Percentiles rank a stretch among this genome's conserved stretches.
Evolutionary conservation across 2,329 filamentous ascomycete genomes (phyloP).

Genomic region (Sclerotinia minor): DNA sequence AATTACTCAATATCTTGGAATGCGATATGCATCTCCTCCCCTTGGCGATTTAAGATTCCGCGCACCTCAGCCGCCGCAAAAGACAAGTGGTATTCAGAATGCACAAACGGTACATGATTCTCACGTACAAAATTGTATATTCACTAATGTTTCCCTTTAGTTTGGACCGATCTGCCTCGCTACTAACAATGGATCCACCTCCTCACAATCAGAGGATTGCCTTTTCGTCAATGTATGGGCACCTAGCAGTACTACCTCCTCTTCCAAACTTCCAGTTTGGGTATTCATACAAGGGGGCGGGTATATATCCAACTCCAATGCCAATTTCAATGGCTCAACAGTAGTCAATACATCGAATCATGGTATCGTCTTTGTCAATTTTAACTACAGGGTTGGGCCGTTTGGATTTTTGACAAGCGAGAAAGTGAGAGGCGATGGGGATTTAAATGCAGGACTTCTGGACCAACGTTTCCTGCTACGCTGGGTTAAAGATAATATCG

Average conservation of each 20-base stretch:
- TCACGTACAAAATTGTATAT: neutral
- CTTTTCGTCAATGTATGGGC: conserved; percentile 50
- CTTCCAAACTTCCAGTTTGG: conserved; percentile 54
- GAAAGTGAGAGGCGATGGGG: conserved; percentile 54
- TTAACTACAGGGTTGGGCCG: conserved; percentile 63
- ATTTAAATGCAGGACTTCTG: conserved; percentile 62
- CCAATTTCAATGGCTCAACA: conserved; percentile 52
- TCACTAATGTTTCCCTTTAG: conserved; percentile 8
- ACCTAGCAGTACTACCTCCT: conserved; percentile 44
- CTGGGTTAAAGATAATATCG: conserved; percentile 63
- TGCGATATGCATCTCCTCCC: conserved; percentile 70
- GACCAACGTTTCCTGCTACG: conserved; percentile 61
- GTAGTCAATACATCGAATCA: conserved; percentile 48
- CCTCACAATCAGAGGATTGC: conserved; percentile 42
- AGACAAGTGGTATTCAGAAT: neutral
- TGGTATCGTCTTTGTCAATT: conserved; percentile 57
- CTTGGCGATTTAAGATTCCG: conserved; percentile 65
- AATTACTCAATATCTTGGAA: conserved; percentile 69
- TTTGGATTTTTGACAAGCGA: conserved; percentile 63
- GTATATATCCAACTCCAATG: conserved; percentile 51
- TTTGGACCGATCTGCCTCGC: conserved; percentile 26
- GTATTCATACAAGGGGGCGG: conserved; percentile 54
- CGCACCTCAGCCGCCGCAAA: conserved; percentile 34
- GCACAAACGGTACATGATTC: conserved; percentile 10
- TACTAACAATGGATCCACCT: neutral